Evolutionary conservation across 2,329 filamentous ascomycete genomes (phyloP), one percentile per base, ranked within the genome.

Genomic region (Plenodomus biglobosus): DNA sequence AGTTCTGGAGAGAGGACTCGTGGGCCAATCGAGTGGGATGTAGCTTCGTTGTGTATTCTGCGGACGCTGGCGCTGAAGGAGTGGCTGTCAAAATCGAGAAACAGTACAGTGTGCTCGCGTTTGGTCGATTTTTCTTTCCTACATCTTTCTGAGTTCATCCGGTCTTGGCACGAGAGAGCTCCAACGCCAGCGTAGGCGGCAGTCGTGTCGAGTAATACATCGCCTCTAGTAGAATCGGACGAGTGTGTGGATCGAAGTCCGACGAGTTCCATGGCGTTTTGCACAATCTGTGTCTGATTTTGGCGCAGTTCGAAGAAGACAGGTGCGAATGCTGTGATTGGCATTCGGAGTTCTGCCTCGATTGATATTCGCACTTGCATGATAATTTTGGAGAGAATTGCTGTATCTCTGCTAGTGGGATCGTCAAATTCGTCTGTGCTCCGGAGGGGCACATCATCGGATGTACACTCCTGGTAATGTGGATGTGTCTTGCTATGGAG

Each of bases 11-110:
- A 32, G 15, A 11, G 27, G 6, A 32, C 11, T 11, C 13, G 27
- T 32, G 27, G 15, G 27, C 27, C 27, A 15, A 32, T 32, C 8
- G 27, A 32, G 13, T 32, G 27, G 13, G 27, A 32, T 15, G 27
- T 32, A 15, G 8, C 27, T 15, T 32, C 27, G 13, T 11, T 3
- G 13, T 11, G 27, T 15, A 32, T 32, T 8, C 27, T 32, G 19
- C 62, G 55, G 16, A 59, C 53, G 4, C 55, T 55, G 16, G 53
- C 56, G 38, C 52, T 57, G 36, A 67, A 64, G n/a, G 60, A 62
- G 2, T 52, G 55, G 21, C 59, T 56, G 42, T 66, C 64, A 35
- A 67, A 66, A 17, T 61, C 50, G 2, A 67, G 37, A 37, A 64
- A 64, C 11, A 67, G 49, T 3, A 64, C 50, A 10, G 58, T 52